These are phyloP conservation scores for Diaporthe citri DNA, from an alignment of 2,329 filamentous ascomycete species.

Conservation along the genomic window DNA sequence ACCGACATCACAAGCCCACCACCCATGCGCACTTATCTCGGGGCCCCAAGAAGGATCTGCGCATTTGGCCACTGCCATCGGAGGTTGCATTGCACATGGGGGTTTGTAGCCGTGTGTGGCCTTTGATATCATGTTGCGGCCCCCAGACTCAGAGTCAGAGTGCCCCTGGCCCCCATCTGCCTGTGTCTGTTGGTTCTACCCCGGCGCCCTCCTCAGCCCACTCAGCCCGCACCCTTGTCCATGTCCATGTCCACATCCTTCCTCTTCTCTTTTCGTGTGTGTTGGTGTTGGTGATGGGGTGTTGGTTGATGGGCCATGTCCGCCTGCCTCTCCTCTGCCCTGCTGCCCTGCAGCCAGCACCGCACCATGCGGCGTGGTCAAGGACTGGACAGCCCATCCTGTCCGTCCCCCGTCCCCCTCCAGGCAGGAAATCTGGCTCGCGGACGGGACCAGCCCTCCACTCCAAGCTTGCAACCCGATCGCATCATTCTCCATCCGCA, in stretches of 20 bases:
- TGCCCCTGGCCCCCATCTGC: constrained; percentile 19
- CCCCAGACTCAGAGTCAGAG: constrained; percentile 19
- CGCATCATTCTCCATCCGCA: constrained; percentile 4
- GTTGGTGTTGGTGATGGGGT: constrained; percentile 31
- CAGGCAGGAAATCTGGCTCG: constrained; percentile 17
- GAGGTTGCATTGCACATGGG: constrained; percentile 16
- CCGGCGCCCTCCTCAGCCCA: constrained; percentile 31
- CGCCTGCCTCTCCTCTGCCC: background rate
- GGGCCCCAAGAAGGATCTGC: constrained; percentile 4
- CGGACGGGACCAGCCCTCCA: constrained; percentile 7
- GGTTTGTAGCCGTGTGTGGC: background rate
- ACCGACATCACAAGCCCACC: background rate
- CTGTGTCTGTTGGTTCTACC: constrained; percentile 29
- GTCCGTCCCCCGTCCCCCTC: background rate
- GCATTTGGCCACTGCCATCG: constrained; percentile 4
- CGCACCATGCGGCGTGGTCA: constrained; percentile 32
- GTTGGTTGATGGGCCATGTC: constrained; percentile 19
- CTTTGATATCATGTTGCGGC: constrained; percentile 23
- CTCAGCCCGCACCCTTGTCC: constrained; percentile 29
- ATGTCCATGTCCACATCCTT: constrained; percentile 31
- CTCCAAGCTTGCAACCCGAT: constrained; percentile 14
- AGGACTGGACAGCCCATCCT: constrained; percentile 25
- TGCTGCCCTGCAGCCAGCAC: constrained; percentile 21
- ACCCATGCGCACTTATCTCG: background rate
- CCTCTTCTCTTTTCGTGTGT: background rate